Evolutionary conservation across 306 rosid genomes (phyloP).

Genomic region (Cucurbita ficifolia): DNA sequence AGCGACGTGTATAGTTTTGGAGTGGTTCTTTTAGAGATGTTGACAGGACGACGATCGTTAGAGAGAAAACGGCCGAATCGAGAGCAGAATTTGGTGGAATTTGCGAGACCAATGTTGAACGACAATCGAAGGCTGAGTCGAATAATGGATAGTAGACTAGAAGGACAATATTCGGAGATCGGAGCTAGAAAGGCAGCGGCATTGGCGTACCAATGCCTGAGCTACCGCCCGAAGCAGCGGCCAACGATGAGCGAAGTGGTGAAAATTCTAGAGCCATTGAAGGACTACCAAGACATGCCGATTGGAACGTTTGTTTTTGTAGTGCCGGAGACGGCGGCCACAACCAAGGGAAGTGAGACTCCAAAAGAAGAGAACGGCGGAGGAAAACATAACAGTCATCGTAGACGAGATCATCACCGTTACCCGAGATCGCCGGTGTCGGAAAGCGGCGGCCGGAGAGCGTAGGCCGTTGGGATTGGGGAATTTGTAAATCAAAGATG

Average conservation of each 20-base stretch:
- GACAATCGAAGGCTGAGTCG: conserved; percentile 40
- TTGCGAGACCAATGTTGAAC: conserved; percentile 61
- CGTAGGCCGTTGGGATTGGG: conserved; percentile 2
- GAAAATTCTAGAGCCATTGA: conserved; percentile 50
- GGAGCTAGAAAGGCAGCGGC: conserved; percentile 83
- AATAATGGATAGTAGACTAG: conserved; percentile 75
- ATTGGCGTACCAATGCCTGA: conserved; percentile 74
- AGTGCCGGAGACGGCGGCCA: conserved; percentile 19
- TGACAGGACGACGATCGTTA: conserved; percentile 69
- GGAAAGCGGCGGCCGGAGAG: conserved; percentile 11
- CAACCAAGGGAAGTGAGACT: conserved; percentile 10
- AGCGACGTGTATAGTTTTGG: conserved; percentile 95
- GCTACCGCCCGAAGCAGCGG: conserved; percentile 71
- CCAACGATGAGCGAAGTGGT: conserved; percentile 69
- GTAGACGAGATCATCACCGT: conserved; percentile 24
- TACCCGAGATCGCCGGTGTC: conserved; percentile 28
- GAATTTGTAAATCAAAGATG: not conserved
- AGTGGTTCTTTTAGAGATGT: conserved; percentile 58
- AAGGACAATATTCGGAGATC: conserved; percentile 63
- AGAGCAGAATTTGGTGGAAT: conserved; percentile 71
- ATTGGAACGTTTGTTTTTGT: conserved; percentile 66
- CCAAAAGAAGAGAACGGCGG: conserved; percentile 19
- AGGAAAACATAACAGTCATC: not conserved
- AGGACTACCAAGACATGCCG: conserved; percentile 52
- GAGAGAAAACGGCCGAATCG: conserved; percentile 53